A percentile compares a stretch with the other conserved stretches of the same genome.
Evolutionary conservation across 495 filamentous ascomycete species (phyloP).

Genomic region (Parathielavia hyrcaniae): DNA sequence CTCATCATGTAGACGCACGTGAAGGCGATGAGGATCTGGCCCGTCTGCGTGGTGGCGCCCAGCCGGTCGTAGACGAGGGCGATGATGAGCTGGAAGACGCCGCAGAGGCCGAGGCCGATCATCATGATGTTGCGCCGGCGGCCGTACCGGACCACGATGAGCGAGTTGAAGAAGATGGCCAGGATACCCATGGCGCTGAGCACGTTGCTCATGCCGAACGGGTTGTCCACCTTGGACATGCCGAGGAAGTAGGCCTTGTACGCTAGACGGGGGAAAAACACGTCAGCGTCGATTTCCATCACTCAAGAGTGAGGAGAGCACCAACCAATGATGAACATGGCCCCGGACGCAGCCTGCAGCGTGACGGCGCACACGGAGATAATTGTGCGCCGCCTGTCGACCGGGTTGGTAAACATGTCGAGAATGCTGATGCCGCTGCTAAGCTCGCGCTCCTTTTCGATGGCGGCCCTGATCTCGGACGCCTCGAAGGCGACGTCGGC

Average conservation of each 20-base stretch:
- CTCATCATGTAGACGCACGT: conserved; percentile 52
- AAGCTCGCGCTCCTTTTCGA: conserved; percentile 45
- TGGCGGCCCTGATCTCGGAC: conserved; percentile 47
- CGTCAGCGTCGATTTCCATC: background rate
- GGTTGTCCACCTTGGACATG: conserved; percentile 53
- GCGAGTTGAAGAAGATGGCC: conserved; percentile 51
- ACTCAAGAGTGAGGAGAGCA: conserved; percentile 24
- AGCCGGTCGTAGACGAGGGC: conserved; percentile 49
- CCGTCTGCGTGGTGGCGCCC: conserved; percentile 43
- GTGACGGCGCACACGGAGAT: conserved; percentile 47
- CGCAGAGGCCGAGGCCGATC: conserved; percentile 48
- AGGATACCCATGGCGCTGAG: conserved; percentile 50
- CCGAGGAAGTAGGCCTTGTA: conserved; percentile 62
- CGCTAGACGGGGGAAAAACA: conserved; percentile 32
- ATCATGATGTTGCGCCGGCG: conserved; percentile 50
- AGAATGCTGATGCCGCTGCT: conserved; percentile 37
- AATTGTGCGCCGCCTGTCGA: conserved; percentile 48
- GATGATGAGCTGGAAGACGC: conserved; percentile 48
- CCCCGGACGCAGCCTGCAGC: conserved; percentile 52
- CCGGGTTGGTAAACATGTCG: conserved; percentile 50
- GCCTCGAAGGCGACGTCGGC: conserved; percentile 44
- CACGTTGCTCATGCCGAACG: conserved; percentile 55
- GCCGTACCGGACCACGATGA: conserved; percentile 50
- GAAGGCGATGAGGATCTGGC: conserved; percentile 49
- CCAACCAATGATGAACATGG: conserved; percentile 56